These are phyloP conservation scores for Hura crepitans DNA, from an alignment of 441 rosid species.

Conservation along the genomic window DNA sequence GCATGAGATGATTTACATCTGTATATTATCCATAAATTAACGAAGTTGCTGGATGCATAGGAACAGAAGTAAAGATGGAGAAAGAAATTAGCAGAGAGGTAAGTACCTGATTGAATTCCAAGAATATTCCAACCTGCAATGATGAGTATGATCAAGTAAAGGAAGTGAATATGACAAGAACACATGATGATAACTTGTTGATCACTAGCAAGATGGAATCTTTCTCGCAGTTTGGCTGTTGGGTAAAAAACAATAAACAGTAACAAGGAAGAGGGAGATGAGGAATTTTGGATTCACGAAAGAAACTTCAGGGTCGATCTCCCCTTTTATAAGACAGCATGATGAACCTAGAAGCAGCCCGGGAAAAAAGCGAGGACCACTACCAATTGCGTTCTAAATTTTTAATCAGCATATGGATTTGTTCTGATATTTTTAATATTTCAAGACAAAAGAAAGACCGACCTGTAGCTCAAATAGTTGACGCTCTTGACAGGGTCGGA, in stretches of 20 bases:
- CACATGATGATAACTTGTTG: conserved; percentile 27
- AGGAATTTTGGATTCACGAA: not conserved
- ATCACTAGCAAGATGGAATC: conserved; percentile 6
- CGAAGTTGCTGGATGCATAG: not conserved
- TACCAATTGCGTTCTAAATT: conserved; percentile 18
- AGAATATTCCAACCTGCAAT: conserved; percentile 14
- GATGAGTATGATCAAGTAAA: conserved; percentile 28
- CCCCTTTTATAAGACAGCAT: conserved; percentile 5
- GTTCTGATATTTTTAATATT: too few relatives aligned
- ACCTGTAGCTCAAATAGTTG: too few relatives aligned
- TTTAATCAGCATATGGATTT: too few relatives aligned
- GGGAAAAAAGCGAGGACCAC: conserved; percentile 6
- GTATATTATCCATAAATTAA: too few relatives aligned
- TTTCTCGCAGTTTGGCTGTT: conserved; percentile 4
- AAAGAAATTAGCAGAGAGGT: not conserved
- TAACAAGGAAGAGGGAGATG: not conserved
- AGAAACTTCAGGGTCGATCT: not conserved
- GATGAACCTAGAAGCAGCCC: not conserved
- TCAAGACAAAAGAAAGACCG: conserved; percentile 14
- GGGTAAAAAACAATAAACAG: not conserved
- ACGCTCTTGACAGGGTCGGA: too few relatives aligned
- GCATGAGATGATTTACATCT: not conserved
- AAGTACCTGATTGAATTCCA: conserved; percentile 24
- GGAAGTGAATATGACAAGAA: conserved; percentile 23
- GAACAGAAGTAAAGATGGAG: not conserved